Evolutionary conservation across 441 rosid genomes (phyloP), one percentile per base, ranked within the genome.

Genomic region (Codiaeum variegatum): DNA sequence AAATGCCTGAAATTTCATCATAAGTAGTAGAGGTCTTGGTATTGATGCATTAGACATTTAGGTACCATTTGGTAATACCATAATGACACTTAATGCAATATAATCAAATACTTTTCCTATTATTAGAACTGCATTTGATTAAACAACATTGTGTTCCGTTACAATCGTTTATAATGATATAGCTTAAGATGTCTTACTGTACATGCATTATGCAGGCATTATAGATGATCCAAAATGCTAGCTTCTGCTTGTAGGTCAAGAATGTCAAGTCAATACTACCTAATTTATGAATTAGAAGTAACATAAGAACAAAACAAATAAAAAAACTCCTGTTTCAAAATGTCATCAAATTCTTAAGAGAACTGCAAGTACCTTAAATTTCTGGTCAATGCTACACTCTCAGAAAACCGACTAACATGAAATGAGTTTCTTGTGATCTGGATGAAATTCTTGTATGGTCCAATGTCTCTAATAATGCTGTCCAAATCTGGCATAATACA

Each of bases 141-240:
- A n/a, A n/a, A n/a, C n/a, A n/a, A n/a, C n/a, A n/a, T n/a, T n/a
- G n/a, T n/a, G n/a, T n/a, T n/a, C n/a, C n/a, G n/a, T n/a, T n/a
- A n/a, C n/a, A n/a, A n/a, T n/a, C n/a, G 29, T 69, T 62, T 52
- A 26, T 62, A 66, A 21, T 42, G 59, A 73, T 68, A 71, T 62
- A 49, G 73, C 75, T 78, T 63, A 62, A 64, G 71, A 71, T 73
- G 62, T 84, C 85, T 86, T 73, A 75, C 82, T 79, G 84, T 91
- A 93, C 98, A 90, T 93, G 89, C 98, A 93, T 93, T 78, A 93
- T 79, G 85, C 91, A 87, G 81, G 97, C 89, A 64, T 91, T 93
- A 84, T 88, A 93, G 83, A 88, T 76, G 80, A 92, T 88, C 96
- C 98, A 90, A 83, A 92, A 92, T 61, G 98, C 95, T 15, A 93